phyloP scores from a whole-genome alignment of 805 yeast genomes.

The Lipomyces lipofer region DNA sequence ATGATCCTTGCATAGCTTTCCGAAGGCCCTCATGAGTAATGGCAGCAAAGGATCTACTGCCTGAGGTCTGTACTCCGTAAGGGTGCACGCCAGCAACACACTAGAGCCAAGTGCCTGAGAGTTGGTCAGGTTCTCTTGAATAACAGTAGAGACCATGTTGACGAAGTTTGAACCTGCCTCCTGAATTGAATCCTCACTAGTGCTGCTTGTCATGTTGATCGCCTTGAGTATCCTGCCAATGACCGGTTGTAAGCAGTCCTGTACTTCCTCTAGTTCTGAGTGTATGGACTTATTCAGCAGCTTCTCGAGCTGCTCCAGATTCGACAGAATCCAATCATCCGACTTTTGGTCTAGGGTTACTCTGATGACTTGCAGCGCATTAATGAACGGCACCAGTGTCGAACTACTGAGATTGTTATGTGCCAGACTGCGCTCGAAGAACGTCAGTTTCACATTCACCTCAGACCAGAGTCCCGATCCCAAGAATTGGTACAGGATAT shows the following conservation, averaged over 20 bases:
- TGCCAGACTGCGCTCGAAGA: slow-evolving; percentile 83
- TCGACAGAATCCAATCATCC: slow-evolving; percentile 74
- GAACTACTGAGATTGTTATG: slow-evolving; percentile 70
- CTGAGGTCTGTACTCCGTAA: slow-evolving; percentile 71
- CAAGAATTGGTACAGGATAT: slow-evolving; percentile 70
- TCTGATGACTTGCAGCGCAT: slow-evolving; percentile 85
- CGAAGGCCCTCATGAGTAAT: slow-evolving; percentile 78
- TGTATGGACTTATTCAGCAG: slow-evolving; percentile 78
- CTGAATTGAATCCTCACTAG: slow-evolving; percentile 55
- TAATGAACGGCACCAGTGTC: slow-evolving; percentile 67
- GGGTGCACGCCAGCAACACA: slow-evolving; percentile 67
- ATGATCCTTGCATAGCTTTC: slow-evolving; percentile 87
- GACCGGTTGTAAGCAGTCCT: slow-evolving; percentile 77
- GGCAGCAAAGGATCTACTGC: slow-evolving; percentile 75
- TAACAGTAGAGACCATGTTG: slow-evolving; percentile 59
- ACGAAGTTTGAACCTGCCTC: slow-evolving; percentile 67
- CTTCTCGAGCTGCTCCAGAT: slow-evolving; percentile 66
- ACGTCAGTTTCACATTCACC: slow-evolving; percentile 78
- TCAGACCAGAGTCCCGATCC: slow-evolving; percentile 82
- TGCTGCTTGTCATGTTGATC: slow-evolving; percentile 49
- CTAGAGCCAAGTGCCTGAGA: slow-evolving; percentile 80
- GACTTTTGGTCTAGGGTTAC: slow-evolving; percentile 79
- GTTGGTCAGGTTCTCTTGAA: slow-evolving; percentile 72
- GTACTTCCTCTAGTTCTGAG: slow-evolving; percentile 82
- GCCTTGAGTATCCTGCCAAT: slow-evolving; percentile 68